Evolutionary conservation across 805 yeast genomes (phyloP).

Genomic region (Metschnikowia anglica): DNA sequence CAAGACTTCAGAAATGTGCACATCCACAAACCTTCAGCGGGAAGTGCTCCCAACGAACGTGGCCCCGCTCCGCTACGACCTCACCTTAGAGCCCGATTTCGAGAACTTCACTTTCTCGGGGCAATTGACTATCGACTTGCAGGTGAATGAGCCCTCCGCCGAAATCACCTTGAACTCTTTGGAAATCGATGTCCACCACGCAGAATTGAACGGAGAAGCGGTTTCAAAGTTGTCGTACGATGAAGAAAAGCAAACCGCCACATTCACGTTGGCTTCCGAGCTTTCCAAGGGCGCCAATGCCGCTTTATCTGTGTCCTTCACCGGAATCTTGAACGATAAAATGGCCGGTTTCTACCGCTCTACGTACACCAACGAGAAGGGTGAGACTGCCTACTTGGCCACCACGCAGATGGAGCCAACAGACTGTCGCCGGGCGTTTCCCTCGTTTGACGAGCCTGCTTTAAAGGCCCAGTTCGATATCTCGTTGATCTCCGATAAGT

Average conservation of each 20-base stretch:
- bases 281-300: slow-evolving; percentile 40
- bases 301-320: slow-evolving; percentile 49
- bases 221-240: slow-evolving; percentile 28
- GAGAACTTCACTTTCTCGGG: slow-evolving; percentile 61
- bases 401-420: slow-evolving; percentile 88
- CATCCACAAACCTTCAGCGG: slow-evolving; percentile 22
- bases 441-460: slow-evolving; percentile 83
- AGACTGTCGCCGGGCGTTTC: slow-evolving; percentile 84
- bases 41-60: slow-evolving; percentile 46
- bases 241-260: slow-evolving; percentile 40
- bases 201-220: slow-evolving; percentile 34
- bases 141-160: slow-evolving; percentile 48
- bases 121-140: slow-evolving; percentile 51
- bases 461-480: slow-evolving; percentile 72
- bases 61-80: slow-evolving; percentile 41
- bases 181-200: slow-evolving; percentile 62
- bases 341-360: slow-evolving; percentile 85
- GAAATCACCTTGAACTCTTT: slow-evolving; percentile 56
- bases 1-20: slow-evolving; percentile 9
- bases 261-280: slow-evolving; percentile 40
- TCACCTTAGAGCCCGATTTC: slow-evolving; percentile 46
- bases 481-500: slow-evolving; percentile 54
- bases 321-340: slow-evolving; percentile 67
- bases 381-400: slow-evolving; percentile 68
- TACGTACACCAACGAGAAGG: slow-evolving; percentile 54